Conservation (phyloP, 345 rosid genomes). For the Passiflora organensis region DNA sequence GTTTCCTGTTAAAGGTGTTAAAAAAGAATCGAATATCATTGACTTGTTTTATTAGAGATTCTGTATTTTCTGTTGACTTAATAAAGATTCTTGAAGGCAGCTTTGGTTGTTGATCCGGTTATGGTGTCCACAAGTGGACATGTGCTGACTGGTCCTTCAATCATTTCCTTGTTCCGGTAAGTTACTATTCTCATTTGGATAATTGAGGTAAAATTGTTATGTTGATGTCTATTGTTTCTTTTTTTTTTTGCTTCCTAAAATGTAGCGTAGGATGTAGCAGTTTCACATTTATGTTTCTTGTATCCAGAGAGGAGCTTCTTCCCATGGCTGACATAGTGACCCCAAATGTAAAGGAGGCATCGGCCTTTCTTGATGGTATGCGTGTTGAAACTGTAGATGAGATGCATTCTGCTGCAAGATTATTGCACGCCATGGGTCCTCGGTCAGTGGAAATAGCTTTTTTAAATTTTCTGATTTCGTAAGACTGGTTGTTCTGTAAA, state of each 20-base stretch:
- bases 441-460: conserved; percentile 36
- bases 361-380: conserved; percentile 70
- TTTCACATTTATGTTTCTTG: conserved; percentile 14
- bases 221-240: background rate
- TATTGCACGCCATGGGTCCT: conserved; percentile 73
- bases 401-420: conserved; percentile 70
- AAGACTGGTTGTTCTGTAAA: too few species aligned
- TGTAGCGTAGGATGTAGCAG: conserved; percentile 1
- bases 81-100: conserved; percentile 42
- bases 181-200: conserved; percentile 12
- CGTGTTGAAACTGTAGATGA: conserved; percentile 57
- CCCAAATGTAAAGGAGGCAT: conserved; percentile 89
- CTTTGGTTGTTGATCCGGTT: conserved; percentile 93
- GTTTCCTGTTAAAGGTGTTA: conserved; percentile 57
- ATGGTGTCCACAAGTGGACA: conserved; percentile 93
- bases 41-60: conserved; percentile 4
- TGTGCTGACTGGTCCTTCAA: conserved; percentile 66
- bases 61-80: conserved; percentile 26
- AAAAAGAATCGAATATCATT: background rate
- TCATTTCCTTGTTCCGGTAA: conserved; percentile 55
- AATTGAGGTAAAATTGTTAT: too few species aligned
- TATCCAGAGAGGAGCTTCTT: conserved; percentile 69
- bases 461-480: too few species aligned
- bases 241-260: background rate
- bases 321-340: conserved; percentile 82